Percentiles rank a stretch among this genome's conserved stretches.
Evolutionary conservation across 1,284 basidiomycete genomes (phyloP).

Genomic region (Gomphus sp.): DNA sequence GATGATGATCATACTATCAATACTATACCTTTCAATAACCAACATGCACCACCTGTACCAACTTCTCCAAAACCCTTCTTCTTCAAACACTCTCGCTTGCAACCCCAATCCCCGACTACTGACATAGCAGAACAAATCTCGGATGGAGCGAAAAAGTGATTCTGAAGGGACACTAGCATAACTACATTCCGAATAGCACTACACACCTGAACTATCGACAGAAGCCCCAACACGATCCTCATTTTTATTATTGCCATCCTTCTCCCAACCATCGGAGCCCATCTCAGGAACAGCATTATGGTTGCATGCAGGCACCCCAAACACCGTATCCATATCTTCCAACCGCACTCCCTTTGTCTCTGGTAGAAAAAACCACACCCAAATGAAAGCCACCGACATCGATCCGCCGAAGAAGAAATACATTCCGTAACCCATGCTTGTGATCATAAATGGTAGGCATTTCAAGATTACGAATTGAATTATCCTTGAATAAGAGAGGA

Average conservation of each 20-base stretch:
- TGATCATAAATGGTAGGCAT: conserved; percentile 20
- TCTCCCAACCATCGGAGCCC: background rate
- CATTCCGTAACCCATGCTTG: conserved; percentile 17
- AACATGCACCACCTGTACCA: too few relatives aligned
- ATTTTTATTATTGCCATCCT: background rate
- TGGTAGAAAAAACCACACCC: conserved; percentile 1
- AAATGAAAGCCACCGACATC: background rate
- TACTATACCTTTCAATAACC: too few relatives aligned
- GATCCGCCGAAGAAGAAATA: conserved; percentile 22
- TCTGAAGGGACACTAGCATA: too few relatives aligned
- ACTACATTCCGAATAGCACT: background rate
- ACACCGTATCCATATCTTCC: background rate
- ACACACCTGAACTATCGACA: background rate
- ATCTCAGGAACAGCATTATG: background rate
- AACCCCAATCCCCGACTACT: too few relatives aligned
- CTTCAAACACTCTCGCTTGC: too few relatives aligned
- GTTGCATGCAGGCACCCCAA: background rate
- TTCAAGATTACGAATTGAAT: conserved; percentile 18
- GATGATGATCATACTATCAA: too few relatives aligned
- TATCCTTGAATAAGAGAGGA: conserved; percentile 1
- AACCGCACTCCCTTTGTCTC: background rate
- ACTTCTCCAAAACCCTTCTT: too few relatives aligned
- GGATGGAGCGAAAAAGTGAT: too few relatives aligned
- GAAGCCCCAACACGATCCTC: background rate
- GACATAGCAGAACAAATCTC: too few relatives aligned